Percentiles rank a stretch among this genome's conserved stretches.
These are phyloP conservation scores for Didymellaceae sp. DNA, from an alignment of 2,329 filamentous ascomycete genomes.

Conservation along the genomic window DNA sequence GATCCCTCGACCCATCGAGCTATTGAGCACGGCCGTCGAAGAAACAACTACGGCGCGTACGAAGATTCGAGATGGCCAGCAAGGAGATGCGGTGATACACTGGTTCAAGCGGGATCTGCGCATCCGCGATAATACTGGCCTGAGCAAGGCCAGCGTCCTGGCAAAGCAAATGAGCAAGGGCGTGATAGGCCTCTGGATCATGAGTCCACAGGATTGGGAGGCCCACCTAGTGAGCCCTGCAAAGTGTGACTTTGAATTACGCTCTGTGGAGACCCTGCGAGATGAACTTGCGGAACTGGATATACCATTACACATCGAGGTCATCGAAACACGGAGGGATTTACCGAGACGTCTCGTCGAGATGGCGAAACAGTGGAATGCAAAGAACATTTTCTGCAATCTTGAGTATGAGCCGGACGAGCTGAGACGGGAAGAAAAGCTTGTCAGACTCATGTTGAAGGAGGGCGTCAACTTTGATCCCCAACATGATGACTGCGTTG, in stretches of 20 bases:
- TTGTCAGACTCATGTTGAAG: slow-evolving; percentile 67
- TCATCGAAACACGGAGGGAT: slow-evolving; percentile 68
- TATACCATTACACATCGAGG: slow-evolving; percentile 80
- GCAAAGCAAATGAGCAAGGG: slow-evolving; percentile 73
- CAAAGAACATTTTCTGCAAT: slow-evolving; percentile 78
- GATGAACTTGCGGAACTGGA: slow-evolving; percentile 71
- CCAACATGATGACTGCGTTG: slow-evolving; percentile 82
- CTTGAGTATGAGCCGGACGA: slow-evolving; percentile 94
- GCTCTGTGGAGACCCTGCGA: slow-evolving; percentile 71
- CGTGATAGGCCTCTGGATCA: slow-evolving; percentile 76
- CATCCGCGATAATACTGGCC: slow-evolving; percentile 72
- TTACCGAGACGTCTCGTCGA: slow-evolving; percentile 68
- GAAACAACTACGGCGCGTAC: slow-evolving; percentile 65
- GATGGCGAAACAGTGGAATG: slow-evolving; percentile 73
- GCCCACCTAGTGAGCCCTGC: slow-evolving; percentile 77
- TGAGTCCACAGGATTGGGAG: slow-evolving; percentile 83
- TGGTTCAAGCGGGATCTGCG: slow-evolving; percentile 91
- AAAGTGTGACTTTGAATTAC: slow-evolving; percentile 80
- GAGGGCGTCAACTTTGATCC: slow-evolving; percentile 73
- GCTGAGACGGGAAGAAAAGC: slow-evolving; percentile 73
- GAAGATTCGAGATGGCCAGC: slow-evolving; percentile 47
- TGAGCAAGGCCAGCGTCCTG: slow-evolving; percentile 70
- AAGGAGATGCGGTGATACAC: slow-evolving; percentile 73
- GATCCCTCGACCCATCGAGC: slow-evolving; percentile 75
- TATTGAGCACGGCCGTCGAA: slow-evolving; percentile 65